Conservation (phyloP, 768 basidiomycete genomes). For the Pleurotus djamor region DNA sequence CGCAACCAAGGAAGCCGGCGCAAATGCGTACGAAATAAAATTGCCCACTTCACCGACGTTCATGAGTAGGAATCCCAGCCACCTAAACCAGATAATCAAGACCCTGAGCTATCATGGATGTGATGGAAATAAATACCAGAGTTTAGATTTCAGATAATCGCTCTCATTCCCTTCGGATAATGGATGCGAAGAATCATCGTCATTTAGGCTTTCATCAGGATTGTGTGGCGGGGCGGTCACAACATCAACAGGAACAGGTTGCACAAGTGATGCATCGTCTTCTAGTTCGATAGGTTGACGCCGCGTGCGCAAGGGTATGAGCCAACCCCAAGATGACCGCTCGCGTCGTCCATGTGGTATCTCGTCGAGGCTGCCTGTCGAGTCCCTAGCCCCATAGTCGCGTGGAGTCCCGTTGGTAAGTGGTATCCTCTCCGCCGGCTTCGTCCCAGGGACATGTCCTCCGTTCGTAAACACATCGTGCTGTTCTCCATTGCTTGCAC, state of each 20-base stretch:
- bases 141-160: slow-evolving; percentile 78
- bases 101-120: background rate
- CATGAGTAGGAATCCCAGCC: slow-evolving; percentile 87
- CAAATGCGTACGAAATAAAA: slow-evolving; percentile 87
- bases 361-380: slow-evolving; percentile 12
- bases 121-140: slow-evolving; percentile 55
- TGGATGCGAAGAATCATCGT: slow-evolving; percentile 13
- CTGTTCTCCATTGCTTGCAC: background rate
- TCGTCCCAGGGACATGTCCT: background rate
- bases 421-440: background rate
- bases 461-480: background rate
- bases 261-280: slow-evolving; percentile 11
- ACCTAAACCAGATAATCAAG: slow-evolving; percentile 46
- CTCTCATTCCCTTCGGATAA: slow-evolving; percentile 52
- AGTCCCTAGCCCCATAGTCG: slow-evolving; percentile 9
- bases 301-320: slow-evolving; percentile 26
- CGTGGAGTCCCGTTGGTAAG: slow-evolving; percentile 7
- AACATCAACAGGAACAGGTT: slow-evolving; percentile 37
- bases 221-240: slow-evolving; percentile 26
- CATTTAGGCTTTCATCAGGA: slow-evolving; percentile 12
- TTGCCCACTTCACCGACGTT: slow-evolving; percentile 90
- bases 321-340: slow-evolving; percentile 4
- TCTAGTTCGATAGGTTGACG: background rate
- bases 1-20: slow-evolving; percentile 90
- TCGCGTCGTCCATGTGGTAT: slow-evolving; percentile 17